These are phyloP conservation scores for Phialocephala sp. DNA, from an alignment of 2,329 filamentous ascomycete genomes.

Conservation along the genomic window DNA sequence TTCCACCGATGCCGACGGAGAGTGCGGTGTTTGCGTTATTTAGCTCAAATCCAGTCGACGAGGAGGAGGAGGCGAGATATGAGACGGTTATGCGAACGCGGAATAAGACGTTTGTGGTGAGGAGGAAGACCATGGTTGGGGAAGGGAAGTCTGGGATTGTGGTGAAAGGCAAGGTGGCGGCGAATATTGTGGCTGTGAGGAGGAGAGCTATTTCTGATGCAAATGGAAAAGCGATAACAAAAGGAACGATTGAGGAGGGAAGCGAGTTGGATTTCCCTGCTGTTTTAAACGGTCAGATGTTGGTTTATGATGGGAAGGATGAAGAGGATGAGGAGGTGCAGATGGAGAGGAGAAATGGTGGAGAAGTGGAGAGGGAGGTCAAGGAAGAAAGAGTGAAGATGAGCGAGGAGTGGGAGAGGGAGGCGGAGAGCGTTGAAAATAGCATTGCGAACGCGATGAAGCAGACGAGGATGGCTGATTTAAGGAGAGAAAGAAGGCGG, in stretches of 20 bases:
- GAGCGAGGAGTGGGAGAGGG: neutral
- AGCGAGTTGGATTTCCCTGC: constrained; percentile 9
- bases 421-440: neutral
- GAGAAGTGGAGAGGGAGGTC: neutral
- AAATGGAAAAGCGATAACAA: neutral
- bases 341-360: neutral
- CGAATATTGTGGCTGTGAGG: constrained; percentile 22
- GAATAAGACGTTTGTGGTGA: neutral
- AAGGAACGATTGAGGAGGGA: constrained; percentile 8
- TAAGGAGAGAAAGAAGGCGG: neutral
- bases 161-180: constrained; percentile 20
- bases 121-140: constrained; percentile 13
- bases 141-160: constrained; percentile 16
- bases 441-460: neutral
- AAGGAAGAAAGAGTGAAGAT: neutral
- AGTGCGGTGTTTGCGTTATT: neutral
- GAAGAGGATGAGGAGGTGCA: neutral
- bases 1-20: neutral
- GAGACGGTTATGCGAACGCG: neutral
- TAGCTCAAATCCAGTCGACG: neutral
- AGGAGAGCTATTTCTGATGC: neutral
- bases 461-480: neutral
- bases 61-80: neutral
- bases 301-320: neutral
- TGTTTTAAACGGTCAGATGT: constrained; percentile 5